Percentiles rank a stretch among this genome's conserved stretches.
Evolutionary conservation across 495 filamentous ascomycete species (phyloP).

Genomic region (Sordaria brevicollis): DNA sequence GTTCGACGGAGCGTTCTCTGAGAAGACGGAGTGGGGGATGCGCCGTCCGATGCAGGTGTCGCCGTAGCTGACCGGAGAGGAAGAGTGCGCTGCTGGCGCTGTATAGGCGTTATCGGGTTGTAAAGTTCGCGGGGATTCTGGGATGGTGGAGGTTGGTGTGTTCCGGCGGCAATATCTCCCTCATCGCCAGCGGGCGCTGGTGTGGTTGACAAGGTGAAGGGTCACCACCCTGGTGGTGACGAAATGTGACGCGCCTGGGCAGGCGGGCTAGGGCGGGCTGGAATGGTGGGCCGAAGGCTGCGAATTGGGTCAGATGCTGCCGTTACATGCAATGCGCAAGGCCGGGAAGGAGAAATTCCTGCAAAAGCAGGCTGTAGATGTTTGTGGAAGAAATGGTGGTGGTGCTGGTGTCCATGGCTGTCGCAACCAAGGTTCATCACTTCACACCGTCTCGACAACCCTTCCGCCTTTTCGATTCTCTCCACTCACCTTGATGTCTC

Average conservation of each 20-base stretch:
- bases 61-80: slow-evolving; percentile 16
- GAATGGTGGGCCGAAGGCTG: not conserved
- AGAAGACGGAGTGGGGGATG: slow-evolving; percentile 31
- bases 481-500: slow-evolving; percentile 8
- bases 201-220: slow-evolving; percentile 35
- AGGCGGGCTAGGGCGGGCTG: not conserved
- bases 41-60: slow-evolving; percentile 18
- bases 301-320: not conserved
- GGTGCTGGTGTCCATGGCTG: not conserved
- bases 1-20: slow-evolving; percentile 35
- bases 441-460: not conserved
- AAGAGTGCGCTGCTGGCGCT: slow-evolving; percentile 36
- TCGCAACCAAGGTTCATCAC: not conserved
- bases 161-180: slow-evolving; percentile 32
- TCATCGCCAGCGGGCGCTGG: slow-evolving; percentile 21
- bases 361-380: not conserved
- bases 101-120: slow-evolving; percentile 23
- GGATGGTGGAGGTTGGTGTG: slow-evolving; percentile 23
- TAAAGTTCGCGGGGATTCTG: slow-evolving; percentile 36
- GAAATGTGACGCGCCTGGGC: not conserved
- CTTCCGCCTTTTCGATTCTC: not conserved
- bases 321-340: not conserved
- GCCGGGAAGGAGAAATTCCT: not conserved
- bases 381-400: not conserved
- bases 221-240: slow-evolving; percentile 34